phyloP scores from a whole-genome alignment of 495 filamentous ascomycete species.

The Neurospora sp. region DNA sequence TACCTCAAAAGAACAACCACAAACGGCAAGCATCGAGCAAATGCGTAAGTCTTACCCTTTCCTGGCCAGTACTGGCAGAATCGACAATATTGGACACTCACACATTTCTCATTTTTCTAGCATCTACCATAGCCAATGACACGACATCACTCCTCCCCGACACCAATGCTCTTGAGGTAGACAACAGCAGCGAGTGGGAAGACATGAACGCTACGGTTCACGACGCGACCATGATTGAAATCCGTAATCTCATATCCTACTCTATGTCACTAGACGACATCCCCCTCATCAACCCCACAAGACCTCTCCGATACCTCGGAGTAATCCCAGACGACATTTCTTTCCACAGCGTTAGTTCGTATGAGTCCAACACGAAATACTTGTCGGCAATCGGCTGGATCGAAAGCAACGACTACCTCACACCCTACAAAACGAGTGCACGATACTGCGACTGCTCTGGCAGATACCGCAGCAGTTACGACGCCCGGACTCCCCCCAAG shows the following conservation, averaged over 20 bases:
- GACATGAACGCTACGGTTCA: background rate
- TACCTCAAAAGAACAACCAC: background rate
- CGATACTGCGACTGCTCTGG: too few relatives aligned
- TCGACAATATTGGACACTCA: background rate
- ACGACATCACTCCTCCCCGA: background rate
- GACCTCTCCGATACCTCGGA: background rate
- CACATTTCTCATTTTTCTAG: background rate
- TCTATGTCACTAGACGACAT: background rate
- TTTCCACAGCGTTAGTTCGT: background rate
- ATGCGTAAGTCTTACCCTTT: background rate
- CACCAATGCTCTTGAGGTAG: background rate
- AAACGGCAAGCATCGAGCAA: background rate
- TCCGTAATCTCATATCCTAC: background rate
- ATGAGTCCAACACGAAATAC: background rate
- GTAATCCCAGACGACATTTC: background rate
- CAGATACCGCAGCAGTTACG: background rate
- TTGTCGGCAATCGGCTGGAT: background rate
- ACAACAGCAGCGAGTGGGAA: background rate
- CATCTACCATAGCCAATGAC: background rate
- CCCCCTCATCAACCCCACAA: background rate
- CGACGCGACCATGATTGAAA: background rate
- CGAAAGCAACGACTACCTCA: background rate
- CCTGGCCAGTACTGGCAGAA: background rate
- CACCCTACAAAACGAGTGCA: background rate
- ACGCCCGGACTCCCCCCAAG: background rate